Conservation (phyloP, 2,329 filamentous ascomycete genomes). For the Xylaria sp. region DNA sequence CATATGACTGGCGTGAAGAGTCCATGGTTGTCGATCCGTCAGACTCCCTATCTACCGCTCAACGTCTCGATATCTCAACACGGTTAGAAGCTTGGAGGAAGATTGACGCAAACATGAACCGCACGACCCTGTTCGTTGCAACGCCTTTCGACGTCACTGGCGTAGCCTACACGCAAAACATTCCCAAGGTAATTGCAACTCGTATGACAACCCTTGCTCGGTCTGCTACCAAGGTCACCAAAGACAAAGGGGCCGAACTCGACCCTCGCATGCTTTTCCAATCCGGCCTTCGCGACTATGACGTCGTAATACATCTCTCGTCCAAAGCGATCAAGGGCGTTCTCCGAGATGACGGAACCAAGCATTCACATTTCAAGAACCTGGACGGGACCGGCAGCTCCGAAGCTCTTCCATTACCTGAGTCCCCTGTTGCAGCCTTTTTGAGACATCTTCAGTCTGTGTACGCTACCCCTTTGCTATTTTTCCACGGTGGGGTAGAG, state of each 20-base stretch:
- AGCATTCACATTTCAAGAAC: slow-evolving; percentile 78
- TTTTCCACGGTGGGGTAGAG: slow-evolving; percentile 76
- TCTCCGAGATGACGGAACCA: slow-evolving; percentile 52
- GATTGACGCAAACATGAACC: slow-evolving; percentile 89
- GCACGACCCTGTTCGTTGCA: slow-evolving; percentile 81
- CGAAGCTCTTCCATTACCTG: slow-evolving; percentile 59
- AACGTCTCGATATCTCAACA: slow-evolving; percentile 71
- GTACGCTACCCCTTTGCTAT: slow-evolving; percentile 77
- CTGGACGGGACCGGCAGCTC: slow-evolving; percentile 65
- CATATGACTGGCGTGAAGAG: slow-evolving; percentile 91
- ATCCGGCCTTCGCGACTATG: slow-evolving; percentile 79
- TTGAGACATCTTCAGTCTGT: slow-evolving; percentile 72
- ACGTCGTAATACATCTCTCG: slow-evolving; percentile 82
- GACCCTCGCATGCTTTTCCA: slow-evolving; percentile 73
- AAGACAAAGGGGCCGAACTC: slow-evolving; percentile 62
- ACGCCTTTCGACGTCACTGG: slow-evolving; percentile 82
- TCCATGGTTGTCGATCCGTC: slow-evolving; percentile 83
- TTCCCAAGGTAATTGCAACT: slow-evolving; percentile 83
- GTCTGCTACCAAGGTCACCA: slow-evolving; percentile 73
- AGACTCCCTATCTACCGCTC: slow-evolving; percentile 68
- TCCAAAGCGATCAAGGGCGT: slow-evolving; percentile 60
- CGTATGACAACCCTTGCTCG: slow-evolving; percentile 85
- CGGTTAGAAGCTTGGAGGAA: slow-evolving; percentile 86
- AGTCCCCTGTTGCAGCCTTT: slow-evolving; percentile 71
- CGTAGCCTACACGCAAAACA: slow-evolving; percentile 79